Evolutionary conservation across 495 filamentous ascomycete species (phyloP).

Genomic region (Neurospora discreta): DNA sequence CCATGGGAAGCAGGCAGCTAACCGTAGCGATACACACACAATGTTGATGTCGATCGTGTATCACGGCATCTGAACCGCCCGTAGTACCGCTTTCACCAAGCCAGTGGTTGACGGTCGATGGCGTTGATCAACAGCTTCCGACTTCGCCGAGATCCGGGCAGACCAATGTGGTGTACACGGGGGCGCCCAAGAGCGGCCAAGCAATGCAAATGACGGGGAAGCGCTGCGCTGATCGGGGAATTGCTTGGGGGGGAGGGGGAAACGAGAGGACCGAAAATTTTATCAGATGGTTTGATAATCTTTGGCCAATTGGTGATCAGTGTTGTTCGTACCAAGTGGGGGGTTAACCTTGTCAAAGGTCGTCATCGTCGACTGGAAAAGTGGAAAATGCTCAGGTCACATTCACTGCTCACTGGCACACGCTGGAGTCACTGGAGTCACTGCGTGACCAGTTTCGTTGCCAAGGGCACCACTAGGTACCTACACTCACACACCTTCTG

Average conservation of each 20-base stretch:
- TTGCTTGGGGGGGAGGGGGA: not conserved
- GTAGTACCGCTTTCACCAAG: not conserved
- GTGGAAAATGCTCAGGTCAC: not conserved
- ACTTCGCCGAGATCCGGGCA: not conserved
- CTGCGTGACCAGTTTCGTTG: not conserved
- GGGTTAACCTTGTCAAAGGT: not conserved
- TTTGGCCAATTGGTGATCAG: conserved; percentile 11
- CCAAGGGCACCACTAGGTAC: too few species aligned
- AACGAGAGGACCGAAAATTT: not conserved
- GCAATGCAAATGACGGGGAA: not conserved
- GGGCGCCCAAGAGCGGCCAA: too few species aligned
- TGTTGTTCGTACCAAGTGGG: not conserved
- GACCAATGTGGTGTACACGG: too few species aligned
- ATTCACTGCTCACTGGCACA: not conserved
- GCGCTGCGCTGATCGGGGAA: not conserved
- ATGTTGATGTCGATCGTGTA: not conserved
- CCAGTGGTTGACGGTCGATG: not conserved
- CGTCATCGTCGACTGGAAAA: not conserved
- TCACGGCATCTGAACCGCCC: not conserved
- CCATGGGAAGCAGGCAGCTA: not conserved
- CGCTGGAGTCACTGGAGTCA: not conserved
- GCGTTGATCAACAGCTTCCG: not conserved
- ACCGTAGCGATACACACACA: not conserved
- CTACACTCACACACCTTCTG: too few species aligned
- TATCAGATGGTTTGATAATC: conserved; percentile 26